These are phyloP conservation scores for Monosporascus sp. DNA, from an alignment of 2,329 filamentous ascomycete species.

Conservation along the genomic window DNA sequence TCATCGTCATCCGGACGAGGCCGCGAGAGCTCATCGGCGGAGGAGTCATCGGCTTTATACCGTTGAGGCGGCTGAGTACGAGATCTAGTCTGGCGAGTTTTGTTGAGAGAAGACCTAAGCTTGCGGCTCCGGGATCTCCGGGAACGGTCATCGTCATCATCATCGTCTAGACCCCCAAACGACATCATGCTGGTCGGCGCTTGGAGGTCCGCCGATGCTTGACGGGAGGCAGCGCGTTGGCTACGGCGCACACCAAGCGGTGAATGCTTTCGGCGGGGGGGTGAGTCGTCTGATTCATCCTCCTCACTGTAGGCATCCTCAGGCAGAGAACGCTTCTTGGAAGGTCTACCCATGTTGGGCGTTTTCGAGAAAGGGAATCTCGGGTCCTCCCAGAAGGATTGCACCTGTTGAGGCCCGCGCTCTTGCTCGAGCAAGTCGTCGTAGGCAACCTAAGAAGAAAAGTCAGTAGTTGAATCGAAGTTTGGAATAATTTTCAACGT, in stretches of 20 bases:
- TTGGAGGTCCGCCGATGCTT: conserved; percentile 2
- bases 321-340: conserved; percentile 10
- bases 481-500: too few relatives aligned
- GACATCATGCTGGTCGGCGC: conserved; percentile 1
- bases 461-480: background rate
- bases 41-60: conserved; percentile 8
- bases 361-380: conserved; percentile 4
- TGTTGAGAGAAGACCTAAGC: background rate
- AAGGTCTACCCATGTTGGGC: conserved; percentile 1
- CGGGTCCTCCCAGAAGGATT: conserved; percentile 14
- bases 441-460: conserved; percentile 20
- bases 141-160: conserved; percentile 4
- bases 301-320: conserved; percentile 21
- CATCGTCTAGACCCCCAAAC: conserved; percentile 1
- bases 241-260: conserved; percentile 7
- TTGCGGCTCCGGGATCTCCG: conserved; percentile 1
- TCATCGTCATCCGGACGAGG: conserved; percentile 14
- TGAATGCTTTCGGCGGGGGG: conserved; percentile 1
- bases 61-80: conserved; percentile 3
- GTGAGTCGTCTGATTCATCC: conserved; percentile 11
- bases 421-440: conserved; percentile 21
- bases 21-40: conserved; percentile 28
- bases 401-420: conserved; percentile 17
- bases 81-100: conserved; percentile 15
- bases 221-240: conserved; percentile 11